Evolutionary conservation across 1,284 basidiomycete species (phyloP).

Genomic region (Sanguinoderma infundibulare): DNA sequence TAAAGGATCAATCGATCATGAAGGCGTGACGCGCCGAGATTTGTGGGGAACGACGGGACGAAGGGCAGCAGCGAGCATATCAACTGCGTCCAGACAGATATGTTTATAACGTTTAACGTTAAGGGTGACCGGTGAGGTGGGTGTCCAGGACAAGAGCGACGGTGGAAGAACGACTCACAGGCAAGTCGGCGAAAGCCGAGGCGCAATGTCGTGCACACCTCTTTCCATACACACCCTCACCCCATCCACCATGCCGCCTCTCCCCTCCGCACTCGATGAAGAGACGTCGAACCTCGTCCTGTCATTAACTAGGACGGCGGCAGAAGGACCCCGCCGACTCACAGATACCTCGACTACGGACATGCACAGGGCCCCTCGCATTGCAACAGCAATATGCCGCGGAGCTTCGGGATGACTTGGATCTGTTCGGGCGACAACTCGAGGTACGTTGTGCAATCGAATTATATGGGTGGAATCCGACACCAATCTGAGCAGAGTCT

Average conservation of each 20-base stretch:
- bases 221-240: too few species aligned
- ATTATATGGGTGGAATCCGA: slow-evolving; percentile 10
- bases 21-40: slow-evolving; percentile 17
- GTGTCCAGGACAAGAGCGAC: neutral
- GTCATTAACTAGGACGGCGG: slow-evolving; percentile 56
- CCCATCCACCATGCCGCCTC: slow-evolving; percentile 59
- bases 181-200: slow-evolving; percentile 8
- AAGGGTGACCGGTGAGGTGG: neutral
- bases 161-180: neutral
- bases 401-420: slow-evolving; percentile 79
- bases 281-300: slow-evolving; percentile 54
- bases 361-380: slow-evolving; percentile 67
- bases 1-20: slow-evolving; percentile 33
- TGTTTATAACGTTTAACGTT: too few species aligned
- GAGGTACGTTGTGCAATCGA: slow-evolving; percentile 56
- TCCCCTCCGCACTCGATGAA: slow-evolving; percentile 57
- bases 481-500: slow-evolving; percentile 52
- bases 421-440: slow-evolving; percentile 61
- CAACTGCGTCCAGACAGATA: neutral
- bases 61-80: slow-evolving; percentile 23
- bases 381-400: slow-evolving; percentile 75
- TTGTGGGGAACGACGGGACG: slow-evolving; percentile 12
- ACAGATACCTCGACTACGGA: slow-evolving; percentile 75
- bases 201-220: too few species aligned
- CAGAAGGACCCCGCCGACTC: slow-evolving; percentile 67